phyloP scores from a whole-genome alignment of 345 rosid genomes.

The Rhizophora apiculata region DNA sequence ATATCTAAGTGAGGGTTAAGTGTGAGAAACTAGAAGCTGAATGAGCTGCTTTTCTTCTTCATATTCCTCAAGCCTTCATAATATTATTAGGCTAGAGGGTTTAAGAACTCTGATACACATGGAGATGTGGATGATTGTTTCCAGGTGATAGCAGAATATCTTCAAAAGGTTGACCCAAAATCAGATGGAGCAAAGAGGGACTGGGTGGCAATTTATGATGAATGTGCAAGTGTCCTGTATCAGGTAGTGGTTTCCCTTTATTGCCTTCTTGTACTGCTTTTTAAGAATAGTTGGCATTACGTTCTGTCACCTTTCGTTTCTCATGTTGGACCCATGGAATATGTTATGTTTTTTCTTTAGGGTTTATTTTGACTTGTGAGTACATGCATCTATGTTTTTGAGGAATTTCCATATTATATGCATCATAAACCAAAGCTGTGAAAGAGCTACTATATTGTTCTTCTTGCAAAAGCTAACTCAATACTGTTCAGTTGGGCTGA shows the following conservation, averaged over 20 bases:
- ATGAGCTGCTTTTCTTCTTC: too few species aligned
- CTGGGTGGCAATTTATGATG: slow-evolving; percentile 99
- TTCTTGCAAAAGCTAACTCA: not conserved
- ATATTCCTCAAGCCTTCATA: not conserved
- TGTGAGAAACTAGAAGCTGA: too few species aligned
- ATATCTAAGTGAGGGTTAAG: too few species aligned
- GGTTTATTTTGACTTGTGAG: not conserved
- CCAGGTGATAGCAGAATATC: slow-evolving; percentile 94
- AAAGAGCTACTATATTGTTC: not conserved
- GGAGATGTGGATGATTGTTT: slow-evolving; percentile 13
- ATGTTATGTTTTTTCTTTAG: not conserved
- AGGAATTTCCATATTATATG: slow-evolving; percentile 1
- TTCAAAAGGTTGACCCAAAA: slow-evolving; percentile 95
- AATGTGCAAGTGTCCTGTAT: slow-evolving; percentile 90
- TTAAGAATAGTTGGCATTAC: not conserved
- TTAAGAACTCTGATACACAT: slow-evolving; percentile 14
- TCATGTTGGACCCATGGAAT: too few species aligned
- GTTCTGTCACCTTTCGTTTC: not conserved
- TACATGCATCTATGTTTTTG: slow-evolving; percentile 10
- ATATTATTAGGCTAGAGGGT: not conserved
- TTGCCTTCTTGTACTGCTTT: slow-evolving; percentile 10
- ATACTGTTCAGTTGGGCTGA: too few species aligned
- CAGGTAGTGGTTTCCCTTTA: slow-evolving; percentile 42
- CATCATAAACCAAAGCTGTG: not conserved
- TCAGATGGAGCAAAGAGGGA: slow-evolving; percentile 99